Conservation (phyloP, 2,329 filamentous ascomycete genomes). For the Westerdykella aurantiaca region DNA sequence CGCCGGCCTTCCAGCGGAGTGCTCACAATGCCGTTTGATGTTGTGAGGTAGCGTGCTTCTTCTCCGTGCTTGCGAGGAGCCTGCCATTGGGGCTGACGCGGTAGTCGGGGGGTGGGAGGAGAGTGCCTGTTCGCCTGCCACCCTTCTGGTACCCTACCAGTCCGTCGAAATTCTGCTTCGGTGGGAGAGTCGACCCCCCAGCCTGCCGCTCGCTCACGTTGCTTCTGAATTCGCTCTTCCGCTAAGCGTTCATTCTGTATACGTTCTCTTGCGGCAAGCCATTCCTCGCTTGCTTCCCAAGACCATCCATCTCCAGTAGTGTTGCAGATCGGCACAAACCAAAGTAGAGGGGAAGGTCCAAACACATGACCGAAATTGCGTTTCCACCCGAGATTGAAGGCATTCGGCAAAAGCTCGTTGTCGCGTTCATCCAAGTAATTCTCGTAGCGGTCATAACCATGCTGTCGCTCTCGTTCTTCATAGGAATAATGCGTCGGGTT, state of each 20-base stretch:
- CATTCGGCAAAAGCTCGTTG: conserved; percentile 79
- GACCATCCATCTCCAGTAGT: conserved; percentile 89
- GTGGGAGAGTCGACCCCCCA: conserved; percentile 52
- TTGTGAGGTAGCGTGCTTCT: conserved; percentile 31
- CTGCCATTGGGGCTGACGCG: conserved; percentile 30
- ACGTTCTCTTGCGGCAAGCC: conserved; percentile 64
- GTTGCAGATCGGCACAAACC: conserved; percentile 75
- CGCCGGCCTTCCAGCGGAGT: conserved; percentile 31
- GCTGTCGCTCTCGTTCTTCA: conserved; percentile 55
- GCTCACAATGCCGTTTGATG: conserved; percentile 27
- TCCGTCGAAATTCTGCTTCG: conserved; percentile 32
- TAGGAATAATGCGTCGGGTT: conserved; percentile 40
- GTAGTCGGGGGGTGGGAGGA: conserved; percentile 22
- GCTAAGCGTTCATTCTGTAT: conserved; percentile 43
- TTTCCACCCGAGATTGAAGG: conserved; percentile 83
- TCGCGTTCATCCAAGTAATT: conserved; percentile 87
- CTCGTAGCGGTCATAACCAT: conserved; percentile 64
- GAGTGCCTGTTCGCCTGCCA: conserved; percentile 26
- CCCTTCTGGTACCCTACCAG: conserved; percentile 21
- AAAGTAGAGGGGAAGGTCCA: conserved; percentile 65
- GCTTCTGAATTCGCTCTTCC: conserved; percentile 49
- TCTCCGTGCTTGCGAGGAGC: conserved; percentile 19
- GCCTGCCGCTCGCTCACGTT: conserved; percentile 60
- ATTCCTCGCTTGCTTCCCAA: conserved; percentile 81
- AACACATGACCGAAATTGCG: conserved; percentile 78